These are phyloP conservation scores for Hevea brasiliensis DNA, from an alignment of 345 rosid genomes.

Conservation along the genomic window DNA sequence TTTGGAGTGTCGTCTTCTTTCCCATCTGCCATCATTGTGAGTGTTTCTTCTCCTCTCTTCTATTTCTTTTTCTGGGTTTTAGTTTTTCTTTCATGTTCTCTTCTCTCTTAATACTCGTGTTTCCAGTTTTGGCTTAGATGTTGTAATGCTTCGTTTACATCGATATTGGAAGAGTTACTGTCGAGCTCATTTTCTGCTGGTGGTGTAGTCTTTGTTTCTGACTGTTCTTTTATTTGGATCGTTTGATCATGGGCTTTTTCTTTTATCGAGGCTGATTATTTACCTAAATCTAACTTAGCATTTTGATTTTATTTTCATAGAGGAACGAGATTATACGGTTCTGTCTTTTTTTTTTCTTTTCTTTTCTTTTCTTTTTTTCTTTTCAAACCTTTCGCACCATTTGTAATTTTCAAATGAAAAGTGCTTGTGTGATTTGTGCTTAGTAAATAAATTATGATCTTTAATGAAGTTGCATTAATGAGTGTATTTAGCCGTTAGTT, in stretches of 20 bases:
- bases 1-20: neutral
- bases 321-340: neutral
- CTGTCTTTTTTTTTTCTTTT: neutral
- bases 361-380: neutral
- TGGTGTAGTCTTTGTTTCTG: neutral
- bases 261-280: conserved; percentile 7
- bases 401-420: neutral
- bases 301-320: neutral
- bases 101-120: too few relatives aligned
- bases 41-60: neutral
- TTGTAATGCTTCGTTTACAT: neutral
- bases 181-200: neutral
- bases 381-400: neutral
- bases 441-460: neutral
- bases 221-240: too few relatives aligned
- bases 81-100: too few relatives aligned
- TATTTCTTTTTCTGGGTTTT: neutral
- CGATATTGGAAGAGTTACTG: neutral
- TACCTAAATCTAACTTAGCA: neutral
- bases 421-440: neutral
- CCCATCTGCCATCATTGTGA: neutral
- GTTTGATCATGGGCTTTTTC: conserved; percentile 7
- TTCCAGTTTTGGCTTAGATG: too few relatives aligned
- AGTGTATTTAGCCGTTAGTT: neutral
- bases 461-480: neutral